phyloP scores from a whole-genome alignment of 2,329 filamentous ascomycete species.

The Aotearoamyces nothofagi region DNA sequence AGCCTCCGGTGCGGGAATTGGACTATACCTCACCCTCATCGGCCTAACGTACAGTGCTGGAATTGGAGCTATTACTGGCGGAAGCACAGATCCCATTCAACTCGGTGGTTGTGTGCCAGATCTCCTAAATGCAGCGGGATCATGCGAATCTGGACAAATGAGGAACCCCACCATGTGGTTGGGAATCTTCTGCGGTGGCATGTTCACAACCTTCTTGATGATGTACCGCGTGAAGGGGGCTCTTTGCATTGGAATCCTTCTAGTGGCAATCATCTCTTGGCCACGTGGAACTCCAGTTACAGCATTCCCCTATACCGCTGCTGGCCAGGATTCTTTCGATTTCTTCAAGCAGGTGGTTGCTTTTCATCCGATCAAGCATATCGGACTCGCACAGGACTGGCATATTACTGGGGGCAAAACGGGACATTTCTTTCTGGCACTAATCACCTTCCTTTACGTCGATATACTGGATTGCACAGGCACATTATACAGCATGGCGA shows the following conservation, averaged over 20 bases:
- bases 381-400: constrained; percentile 61
- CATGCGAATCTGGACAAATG: constrained; percentile 61
- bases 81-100: constrained; percentile 51
- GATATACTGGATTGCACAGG: constrained; percentile 81
- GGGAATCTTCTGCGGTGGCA: constrained; percentile 73
- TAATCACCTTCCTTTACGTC: constrained; percentile 82
- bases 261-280: constrained; percentile 84
- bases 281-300: constrained; percentile 62
- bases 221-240: constrained; percentile 79
- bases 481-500: constrained; percentile 80
- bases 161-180: constrained; percentile 74
- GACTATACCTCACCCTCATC: constrained; percentile 57
- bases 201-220: constrained; percentile 68
- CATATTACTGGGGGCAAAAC: constrained; percentile 42
- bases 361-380: constrained; percentile 62
- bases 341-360: constrained; percentile 83
- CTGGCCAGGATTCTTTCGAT: constrained; percentile 58
- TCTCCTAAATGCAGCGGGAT: constrained; percentile 22
- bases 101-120: constrained; percentile 40
- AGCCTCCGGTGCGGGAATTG: constrained; percentile 73
- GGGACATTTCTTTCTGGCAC: constrained; percentile 65
- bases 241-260: constrained; percentile 67
- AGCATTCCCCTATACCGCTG: constrained; percentile 59
- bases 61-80: constrained; percentile 63
- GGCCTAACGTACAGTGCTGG: constrained; percentile 69